Evolutionary conservation across 352 stramenopile genomes (phyloP).

Genomic region (Phytophthora melonis): DNA sequence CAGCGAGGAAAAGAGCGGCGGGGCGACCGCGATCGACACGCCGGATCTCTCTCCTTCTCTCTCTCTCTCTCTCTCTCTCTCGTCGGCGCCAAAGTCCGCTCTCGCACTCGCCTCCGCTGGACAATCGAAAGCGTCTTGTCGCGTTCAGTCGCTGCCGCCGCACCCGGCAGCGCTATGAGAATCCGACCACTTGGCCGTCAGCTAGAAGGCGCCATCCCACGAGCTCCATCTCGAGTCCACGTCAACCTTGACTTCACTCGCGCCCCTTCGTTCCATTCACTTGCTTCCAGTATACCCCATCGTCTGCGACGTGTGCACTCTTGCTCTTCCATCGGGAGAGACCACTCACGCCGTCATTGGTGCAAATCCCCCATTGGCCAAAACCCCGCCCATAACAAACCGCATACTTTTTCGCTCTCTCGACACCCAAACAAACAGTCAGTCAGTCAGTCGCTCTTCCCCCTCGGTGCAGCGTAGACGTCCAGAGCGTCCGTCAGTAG

Average conservation of each 20-base stretch:
- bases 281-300: background rate
- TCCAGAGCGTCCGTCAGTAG: constrained; percentile 12
- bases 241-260: background rate
- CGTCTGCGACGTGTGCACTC: constrained; percentile 31
- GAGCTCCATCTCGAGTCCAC: background rate
- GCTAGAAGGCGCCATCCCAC: background rate
- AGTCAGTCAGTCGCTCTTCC: constrained; percentile 23
- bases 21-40: constrained; percentile 25
- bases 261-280: background rate
- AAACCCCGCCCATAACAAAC: constrained; percentile 6
- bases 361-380: background rate
- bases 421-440: background rate
- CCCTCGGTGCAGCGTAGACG: constrained; percentile 15
- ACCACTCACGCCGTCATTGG: background rate
- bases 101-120: background rate
- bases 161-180: background rate
- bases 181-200: background rate
- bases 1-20: background rate
- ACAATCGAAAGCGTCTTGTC: background rate
- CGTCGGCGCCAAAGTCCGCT: background rate
- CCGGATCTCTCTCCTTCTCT: constrained; percentile 6
- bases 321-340: constrained; percentile 4
- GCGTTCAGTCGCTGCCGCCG: background rate
- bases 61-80: background rate
- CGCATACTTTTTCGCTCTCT: constrained; percentile 26